phyloP scores from a whole-genome alignment of 2,329 filamentous ascomycete species.

The Aspergillus thermomutatus region DNA sequence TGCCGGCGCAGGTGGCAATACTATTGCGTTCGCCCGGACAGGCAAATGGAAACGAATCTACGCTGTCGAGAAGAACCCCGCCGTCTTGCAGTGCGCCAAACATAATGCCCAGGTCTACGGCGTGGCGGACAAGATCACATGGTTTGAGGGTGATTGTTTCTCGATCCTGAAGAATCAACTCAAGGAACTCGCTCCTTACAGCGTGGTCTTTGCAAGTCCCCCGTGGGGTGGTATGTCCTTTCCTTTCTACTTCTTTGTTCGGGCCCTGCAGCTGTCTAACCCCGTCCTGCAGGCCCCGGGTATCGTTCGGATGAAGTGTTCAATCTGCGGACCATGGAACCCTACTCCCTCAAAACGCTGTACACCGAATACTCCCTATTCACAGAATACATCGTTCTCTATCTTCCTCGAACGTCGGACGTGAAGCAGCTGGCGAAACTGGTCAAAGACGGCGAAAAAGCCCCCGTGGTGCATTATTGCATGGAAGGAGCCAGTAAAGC shows the following conservation, averaged over 20 bases:
- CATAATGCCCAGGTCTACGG: constrained; percentile 87
- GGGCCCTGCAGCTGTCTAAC: background rate
- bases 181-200: constrained; percentile 46
- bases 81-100: constrained; percentile 82
- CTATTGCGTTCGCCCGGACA: constrained; percentile 86
- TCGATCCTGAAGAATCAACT: constrained; percentile 58
- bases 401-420: constrained; percentile 81
- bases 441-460: constrained; percentile 50
- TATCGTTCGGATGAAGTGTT: constrained; percentile 70
- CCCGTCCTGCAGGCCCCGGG: constrained; percentile 49
- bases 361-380: constrained; percentile 58
- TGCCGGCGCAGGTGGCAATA: constrained; percentile 86
- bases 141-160: constrained; percentile 86
- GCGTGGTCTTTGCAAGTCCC: constrained; percentile 67
- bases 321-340: constrained; percentile 80
- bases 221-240: constrained; percentile 65
- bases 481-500: constrained; percentile 85
- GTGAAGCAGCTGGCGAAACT: constrained; percentile 69
- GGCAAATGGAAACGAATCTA: constrained; percentile 79
- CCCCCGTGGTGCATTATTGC: constrained; percentile 84
- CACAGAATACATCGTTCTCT: constrained; percentile 63
- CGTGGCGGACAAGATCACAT: constrained; percentile 73
- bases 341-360: constrained; percentile 68
- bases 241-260: background rate
- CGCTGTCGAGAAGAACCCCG: constrained; percentile 79